A percentile compares a stretch with the other conserved stretches of the same genome.
These are phyloP conservation scores for Podila minutissima DNA, from an alignment of 192 early-diverging fungal genomes.

Conservation along the genomic window DNA sequence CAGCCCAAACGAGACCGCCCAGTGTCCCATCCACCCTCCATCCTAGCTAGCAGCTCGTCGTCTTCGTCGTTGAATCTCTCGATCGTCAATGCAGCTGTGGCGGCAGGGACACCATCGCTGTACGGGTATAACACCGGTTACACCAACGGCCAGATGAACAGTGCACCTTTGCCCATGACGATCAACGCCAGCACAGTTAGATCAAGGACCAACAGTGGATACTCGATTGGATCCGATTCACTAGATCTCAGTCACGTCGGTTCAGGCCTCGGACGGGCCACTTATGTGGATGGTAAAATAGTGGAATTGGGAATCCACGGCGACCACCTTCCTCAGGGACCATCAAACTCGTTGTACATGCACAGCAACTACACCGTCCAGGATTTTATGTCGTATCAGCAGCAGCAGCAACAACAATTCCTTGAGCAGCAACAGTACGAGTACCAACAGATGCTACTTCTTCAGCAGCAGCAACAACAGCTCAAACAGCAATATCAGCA, in stretches of 20 bases:
- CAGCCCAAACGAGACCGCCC: conserved; percentile 21
- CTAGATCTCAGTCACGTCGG: conserved; percentile 25
- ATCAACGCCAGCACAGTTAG: not conserved
- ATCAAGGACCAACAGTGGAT: conserved; percentile 44
- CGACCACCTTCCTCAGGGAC: not conserved
- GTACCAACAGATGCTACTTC: conserved; percentile 46
- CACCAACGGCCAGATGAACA: not conserved
- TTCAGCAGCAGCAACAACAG: conserved; percentile 48
- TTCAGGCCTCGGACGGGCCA: conserved; percentile 37
- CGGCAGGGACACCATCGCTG: conserved; percentile 19
- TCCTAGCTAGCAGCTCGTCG: conserved; percentile 27
- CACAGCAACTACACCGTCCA: conserved; percentile 42
- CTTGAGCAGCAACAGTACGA: conserved; percentile 47
- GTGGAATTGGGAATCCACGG: conserved; percentile 38
- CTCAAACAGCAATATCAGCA: conserved; percentile 25
- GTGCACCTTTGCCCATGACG: conserved; percentile 32
- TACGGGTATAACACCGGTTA: not conserved
- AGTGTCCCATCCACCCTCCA: conserved; percentile 34
- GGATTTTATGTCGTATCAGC: conserved; percentile 49
- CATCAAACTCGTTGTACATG: conserved; percentile 4
- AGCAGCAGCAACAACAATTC: conserved; percentile 49
- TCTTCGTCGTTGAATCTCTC: conserved; percentile 41
- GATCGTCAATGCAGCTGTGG: conserved; percentile 41
- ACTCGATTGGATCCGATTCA: conserved; percentile 34
- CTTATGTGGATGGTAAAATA: conserved; percentile 36